Evolutionary conservation across 345 rosid species (phyloP).

Genomic region (Pugionium dolabratum): DNA sequence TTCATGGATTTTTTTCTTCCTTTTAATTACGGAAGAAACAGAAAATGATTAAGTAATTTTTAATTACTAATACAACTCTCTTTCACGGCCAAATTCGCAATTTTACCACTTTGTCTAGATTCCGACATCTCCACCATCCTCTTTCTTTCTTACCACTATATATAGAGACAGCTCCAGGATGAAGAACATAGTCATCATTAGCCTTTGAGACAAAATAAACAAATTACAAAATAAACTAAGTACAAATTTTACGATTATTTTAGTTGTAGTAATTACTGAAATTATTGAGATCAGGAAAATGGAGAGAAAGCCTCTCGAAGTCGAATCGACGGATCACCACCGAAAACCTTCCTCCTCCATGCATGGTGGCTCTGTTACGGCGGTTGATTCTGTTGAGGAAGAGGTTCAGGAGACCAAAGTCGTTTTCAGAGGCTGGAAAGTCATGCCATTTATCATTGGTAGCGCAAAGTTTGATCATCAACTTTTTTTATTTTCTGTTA

Average conservation of each 20-base stretch:
- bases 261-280: neutral
- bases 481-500: neutral
- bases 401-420: conserved; percentile 31
- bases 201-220: neutral
- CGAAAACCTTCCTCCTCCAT: conserved; percentile 34
- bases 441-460: conserved; percentile 78
- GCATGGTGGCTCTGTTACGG: conserved; percentile 36
- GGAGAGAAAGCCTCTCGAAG: conserved; percentile 42
- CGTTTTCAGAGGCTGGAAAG: conserved; percentile 70
- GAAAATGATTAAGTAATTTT: neutral
- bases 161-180: conserved; percentile 21
- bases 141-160: conserved; percentile 33
- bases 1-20: neutral
- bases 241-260: neutral
- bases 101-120: conserved; percentile 36
- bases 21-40: neutral
- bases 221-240: neutral
- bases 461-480: neutral
- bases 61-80: conserved; percentile 19
- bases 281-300: conserved; percentile 13
- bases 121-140: conserved; percentile 34
- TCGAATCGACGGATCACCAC: conserved; percentile 36
- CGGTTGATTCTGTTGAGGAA: conserved; percentile 31
- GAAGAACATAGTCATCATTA: conserved; percentile 36
- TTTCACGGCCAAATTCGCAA: conserved; percentile 35